Evolutionary conservation across 495 filamentous ascomycete species (phyloP).

Genomic region (Entonaema liquescens): DNA sequence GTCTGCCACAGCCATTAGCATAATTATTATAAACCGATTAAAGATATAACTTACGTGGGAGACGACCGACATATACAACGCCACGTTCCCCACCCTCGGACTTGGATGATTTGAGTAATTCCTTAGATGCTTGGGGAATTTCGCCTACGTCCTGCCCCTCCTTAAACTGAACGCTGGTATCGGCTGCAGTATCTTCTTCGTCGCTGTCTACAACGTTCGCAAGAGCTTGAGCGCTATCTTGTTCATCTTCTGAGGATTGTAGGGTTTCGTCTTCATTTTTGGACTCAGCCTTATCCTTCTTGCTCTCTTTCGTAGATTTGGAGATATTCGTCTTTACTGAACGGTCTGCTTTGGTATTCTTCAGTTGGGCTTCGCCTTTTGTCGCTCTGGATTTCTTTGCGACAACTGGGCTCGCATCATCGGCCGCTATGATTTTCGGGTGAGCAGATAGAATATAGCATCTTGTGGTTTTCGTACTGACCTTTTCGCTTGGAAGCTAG

Average conservation of each 20-base stretch:
- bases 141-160: constrained; percentile 68
- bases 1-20: constrained; percentile 41
- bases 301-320: constrained; percentile 36
- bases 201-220: constrained; percentile 83
- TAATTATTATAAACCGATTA: constrained; percentile 31
- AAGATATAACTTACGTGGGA: constrained; percentile 64
- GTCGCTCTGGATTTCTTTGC: constrained; percentile 47
- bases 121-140: constrained; percentile 68
- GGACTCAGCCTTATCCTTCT: constrained; percentile 43
- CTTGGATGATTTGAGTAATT: constrained; percentile 62
- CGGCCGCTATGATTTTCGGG: constrained; percentile 40
- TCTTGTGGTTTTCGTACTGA: constrained; percentile 32
- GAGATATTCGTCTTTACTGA: constrained; percentile 40
- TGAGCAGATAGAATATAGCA: not conserved
- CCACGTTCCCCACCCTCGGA: constrained; percentile 66
- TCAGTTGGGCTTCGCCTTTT: constrained; percentile 38
- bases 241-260: constrained; percentile 47
- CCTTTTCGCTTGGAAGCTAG: constrained; percentile 63
- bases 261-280: constrained; percentile 45
- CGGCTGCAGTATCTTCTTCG: constrained; percentile 65
- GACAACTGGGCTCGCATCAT: constrained; percentile 54
- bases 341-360: constrained; percentile 45
- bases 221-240: constrained; percentile 64
- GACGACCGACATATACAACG: constrained; percentile 86
- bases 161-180: constrained; percentile 57